Base-by-base conservation (phyloP, 371 early-diverging fungal species). In the Actinomortierella ambigua region DNA sequence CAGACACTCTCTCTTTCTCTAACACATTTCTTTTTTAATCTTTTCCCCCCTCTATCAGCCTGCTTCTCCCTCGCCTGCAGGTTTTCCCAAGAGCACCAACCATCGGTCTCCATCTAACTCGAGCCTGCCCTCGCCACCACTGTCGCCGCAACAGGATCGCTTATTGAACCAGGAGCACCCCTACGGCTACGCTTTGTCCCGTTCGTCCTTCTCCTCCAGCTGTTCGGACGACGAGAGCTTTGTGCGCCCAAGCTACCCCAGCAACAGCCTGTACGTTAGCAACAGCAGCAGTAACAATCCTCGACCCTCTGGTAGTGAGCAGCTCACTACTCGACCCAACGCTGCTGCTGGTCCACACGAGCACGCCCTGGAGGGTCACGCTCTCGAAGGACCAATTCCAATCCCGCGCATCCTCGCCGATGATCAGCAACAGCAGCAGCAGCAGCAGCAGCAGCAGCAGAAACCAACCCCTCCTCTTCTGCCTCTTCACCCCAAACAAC, bases 121-220 rank as follows among this genome's bases (percentile, higher is more conserved):
- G 48, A 48, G 9, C 22, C 73, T 71, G 2, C 73, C 73, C 5
- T 71, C 73, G 11, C 73, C 73, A 15, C 73, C 73, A 8, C 57
- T 71, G 0, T 71, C 73, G 7, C 73, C 73, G 14, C 66, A 61
- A 22, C 65, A 58, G 15, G 61, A 54, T 26, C 59, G 20, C 17
- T 28, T 23, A 23, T 20, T 43, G 50, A 28, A 15, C 27, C 34
- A 58, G 22, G 50, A 50, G 13, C 34, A 34, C 18, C 48, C 15
- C 44, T 44, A 20, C 44, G n/a, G n/a, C 48, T 48, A 9, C 48
- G 50, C 26, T 53, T 18, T 43, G 62, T 14, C 52, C 23, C 44
- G 34, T 11, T 26, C 43, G 29, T 14, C 67, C 59, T 14, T 53
- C 58, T 41, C 50, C 42, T n/a, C 28, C 57, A 44, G 26, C 57